These are phyloP conservation scores for Acanthamoeba culbertsoni DNA, from an alignment of 208 protist genomes.

Conservation along the genomic window DNA sequence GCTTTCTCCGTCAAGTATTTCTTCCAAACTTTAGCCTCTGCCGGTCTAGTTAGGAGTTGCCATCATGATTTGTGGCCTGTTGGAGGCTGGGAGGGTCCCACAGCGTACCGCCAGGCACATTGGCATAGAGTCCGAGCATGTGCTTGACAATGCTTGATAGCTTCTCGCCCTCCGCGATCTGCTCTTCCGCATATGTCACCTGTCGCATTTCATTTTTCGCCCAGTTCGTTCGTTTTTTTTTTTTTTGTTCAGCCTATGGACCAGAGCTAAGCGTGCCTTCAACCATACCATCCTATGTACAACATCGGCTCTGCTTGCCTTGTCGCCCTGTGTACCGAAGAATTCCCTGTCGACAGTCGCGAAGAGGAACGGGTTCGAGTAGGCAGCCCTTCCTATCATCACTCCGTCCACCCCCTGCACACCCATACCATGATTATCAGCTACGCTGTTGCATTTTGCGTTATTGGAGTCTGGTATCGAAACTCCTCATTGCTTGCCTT, in stretches of 20 bases:
- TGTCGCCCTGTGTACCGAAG: not conserved
- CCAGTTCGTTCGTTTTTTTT: too few species aligned
- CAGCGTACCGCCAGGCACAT: not conserved
- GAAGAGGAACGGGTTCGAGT: constrained; percentile 22
- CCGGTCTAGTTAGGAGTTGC: not conserved
- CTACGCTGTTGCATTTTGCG: not conserved
- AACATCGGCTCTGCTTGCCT: not conserved
- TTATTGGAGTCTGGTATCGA: not conserved
- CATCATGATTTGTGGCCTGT: not conserved
- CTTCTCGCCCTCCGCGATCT: not conserved
- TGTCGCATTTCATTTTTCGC: not conserved
- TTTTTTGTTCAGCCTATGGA: too few species aligned
- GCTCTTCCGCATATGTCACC: not conserved
- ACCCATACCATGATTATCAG: not conserved
- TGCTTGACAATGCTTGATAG: not conserved
- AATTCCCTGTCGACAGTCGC: not conserved
- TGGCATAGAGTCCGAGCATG: not conserved
- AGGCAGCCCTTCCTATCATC: constrained; percentile 38
- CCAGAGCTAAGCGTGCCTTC: not conserved
- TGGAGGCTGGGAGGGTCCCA: too few species aligned
- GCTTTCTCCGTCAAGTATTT: not conserved
- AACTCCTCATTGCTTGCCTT: not conserved
- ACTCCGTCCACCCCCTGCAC: constrained; percentile 3
- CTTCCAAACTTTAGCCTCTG: not conserved
- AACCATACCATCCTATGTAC: not conserved